phyloP scores from a whole-genome alignment of 768 basidiomycete genomes.

The Antrodiella citrinella region DNA sequence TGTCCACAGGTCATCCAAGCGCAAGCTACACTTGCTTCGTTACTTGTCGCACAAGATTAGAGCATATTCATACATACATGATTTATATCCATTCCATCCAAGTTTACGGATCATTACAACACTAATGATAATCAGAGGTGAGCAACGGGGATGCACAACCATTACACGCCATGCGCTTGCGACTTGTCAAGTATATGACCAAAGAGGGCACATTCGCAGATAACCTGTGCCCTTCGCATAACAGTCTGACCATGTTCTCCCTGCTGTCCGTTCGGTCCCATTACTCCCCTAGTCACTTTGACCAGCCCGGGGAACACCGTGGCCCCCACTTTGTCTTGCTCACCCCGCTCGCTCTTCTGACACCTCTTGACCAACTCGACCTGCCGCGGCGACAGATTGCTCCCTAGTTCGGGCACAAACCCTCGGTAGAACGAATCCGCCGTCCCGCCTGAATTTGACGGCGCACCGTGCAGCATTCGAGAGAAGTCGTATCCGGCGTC shows the following conservation, averaged over 20 bases:
- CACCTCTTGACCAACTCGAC: conserved; percentile 84
- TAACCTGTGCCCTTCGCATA: conserved; percentile 77
- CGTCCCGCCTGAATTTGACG: conserved; percentile 38
- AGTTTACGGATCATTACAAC: background rate
- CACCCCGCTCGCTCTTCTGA: conserved; percentile 64
- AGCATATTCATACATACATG: background rate
- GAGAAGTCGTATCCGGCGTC: conserved; percentile 73
- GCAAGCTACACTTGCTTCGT: conserved; percentile 76
- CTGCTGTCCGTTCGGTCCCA: conserved; percentile 26
- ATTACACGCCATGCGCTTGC: background rate
- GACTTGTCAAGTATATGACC: background rate
- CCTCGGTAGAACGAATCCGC: conserved; percentile 76
- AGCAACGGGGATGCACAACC: background rate
- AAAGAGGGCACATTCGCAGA: conserved; percentile 71
- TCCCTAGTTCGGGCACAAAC: conserved; percentile 79
- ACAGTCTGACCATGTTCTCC: conserved; percentile 59
- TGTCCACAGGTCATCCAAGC: conserved; percentile 62
- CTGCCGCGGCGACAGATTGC: conserved; percentile 64
- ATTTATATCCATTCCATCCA: background rate
- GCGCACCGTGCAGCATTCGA: conserved; percentile 77
- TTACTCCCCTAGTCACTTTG: conserved; percentile 51
- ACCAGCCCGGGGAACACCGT: conserved; percentile 86
- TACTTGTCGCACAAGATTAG: conserved; percentile 46
- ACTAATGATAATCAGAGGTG: background rate
- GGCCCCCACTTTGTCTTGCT: conserved; percentile 69